Conservation (phyloP, 805 yeast species). For the Candida endomychidarum region DNA sequence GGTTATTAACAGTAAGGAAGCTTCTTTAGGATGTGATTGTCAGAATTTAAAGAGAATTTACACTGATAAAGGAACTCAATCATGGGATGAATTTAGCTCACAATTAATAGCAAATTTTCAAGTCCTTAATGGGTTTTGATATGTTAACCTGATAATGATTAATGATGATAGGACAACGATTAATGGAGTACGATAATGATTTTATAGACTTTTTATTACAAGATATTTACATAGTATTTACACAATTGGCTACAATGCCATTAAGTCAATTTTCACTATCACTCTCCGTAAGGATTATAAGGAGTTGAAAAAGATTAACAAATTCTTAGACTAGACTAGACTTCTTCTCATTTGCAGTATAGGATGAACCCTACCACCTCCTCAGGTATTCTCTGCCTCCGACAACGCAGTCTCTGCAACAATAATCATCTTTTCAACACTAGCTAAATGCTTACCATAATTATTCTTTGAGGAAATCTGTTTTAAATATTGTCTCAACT, state of each 20-base stretch:
- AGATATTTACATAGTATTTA: constrained; percentile 7
- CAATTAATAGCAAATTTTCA: constrained; percentile 8
- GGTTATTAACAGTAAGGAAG: constrained; percentile 11
- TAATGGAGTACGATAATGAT: neutral
- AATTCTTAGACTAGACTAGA: no score
- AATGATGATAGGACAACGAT: neutral
- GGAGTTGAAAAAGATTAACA: no score
- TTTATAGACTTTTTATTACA: constrained; percentile 5
- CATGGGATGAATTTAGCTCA: constrained; percentile 9
- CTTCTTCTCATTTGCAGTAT: no score
- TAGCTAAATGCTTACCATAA: constrained; percentile 80
- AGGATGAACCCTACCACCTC: neutral
- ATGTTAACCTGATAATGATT: no score
- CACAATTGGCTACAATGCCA: no score
- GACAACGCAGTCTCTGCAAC: constrained; percentile 51
- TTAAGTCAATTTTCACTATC: no score
- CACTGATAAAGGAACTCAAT: neutral
- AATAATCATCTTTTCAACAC: constrained; percentile 70
- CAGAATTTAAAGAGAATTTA: neutral
- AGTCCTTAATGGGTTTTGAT: neutral
- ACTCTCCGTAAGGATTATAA: no score
- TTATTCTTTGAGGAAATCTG: constrained; percentile 61
- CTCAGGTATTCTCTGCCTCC: constrained; percentile 31
- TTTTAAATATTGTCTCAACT: constrained; percentile 78
- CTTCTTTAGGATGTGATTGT: constrained; percentile 4